Evolutionary conservation across 345 rosid species (phyloP), one percentile per base, ranked within the genome.

Genomic region (Cardamine chenopodiifolia): DNA sequence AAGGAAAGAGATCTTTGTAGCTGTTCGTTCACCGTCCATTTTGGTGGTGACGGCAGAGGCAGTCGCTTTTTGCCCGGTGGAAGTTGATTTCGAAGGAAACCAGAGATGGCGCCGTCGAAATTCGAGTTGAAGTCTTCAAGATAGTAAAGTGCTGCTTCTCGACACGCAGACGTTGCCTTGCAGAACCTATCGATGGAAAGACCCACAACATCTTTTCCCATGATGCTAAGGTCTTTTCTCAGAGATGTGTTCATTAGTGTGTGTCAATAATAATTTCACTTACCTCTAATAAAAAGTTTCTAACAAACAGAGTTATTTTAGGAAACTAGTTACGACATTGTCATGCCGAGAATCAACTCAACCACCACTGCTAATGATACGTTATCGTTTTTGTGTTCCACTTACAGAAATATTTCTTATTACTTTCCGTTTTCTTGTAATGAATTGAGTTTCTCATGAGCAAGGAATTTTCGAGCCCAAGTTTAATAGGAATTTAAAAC

Each of bases 51-150:
- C 58, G 32, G 14, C 6, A 9, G 39, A 56, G 62, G 62, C 25
- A 48, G 61, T 15, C 11, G 66, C 3, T 61, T 12, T 50, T 62
- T 18, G 17, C 28, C 3, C 1, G 54, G 54, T 37, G 76, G 64
- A 39, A 68, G 40, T 2, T 54, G 19, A 8, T 44, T 53, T 18
- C 17, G 2, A 49, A 69, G 64, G 39, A 69, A 56, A 42, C 64
- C n/a, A 56, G 64, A 68, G 62, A 68, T 22, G 9, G 72, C 62
- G 8, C 40, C 23, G 4, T 68, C 29, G 6, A 68, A 37, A 68
- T 26, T 22, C 72, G 62, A 68, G 40, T 29, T 18, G 26, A 55
- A 68, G 53, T 40, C 22, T 68, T 68, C 72, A 22, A 68, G 72
- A 37, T 17, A 68, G 53, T 54, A 68, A 23, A 68, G 18, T 55